Percentiles rank a stretch among this genome's conserved stretches.
phyloP scores from a whole-genome alignment of 2,329 filamentous ascomycete species.

The Cladophialophora chaetospira region DNA sequence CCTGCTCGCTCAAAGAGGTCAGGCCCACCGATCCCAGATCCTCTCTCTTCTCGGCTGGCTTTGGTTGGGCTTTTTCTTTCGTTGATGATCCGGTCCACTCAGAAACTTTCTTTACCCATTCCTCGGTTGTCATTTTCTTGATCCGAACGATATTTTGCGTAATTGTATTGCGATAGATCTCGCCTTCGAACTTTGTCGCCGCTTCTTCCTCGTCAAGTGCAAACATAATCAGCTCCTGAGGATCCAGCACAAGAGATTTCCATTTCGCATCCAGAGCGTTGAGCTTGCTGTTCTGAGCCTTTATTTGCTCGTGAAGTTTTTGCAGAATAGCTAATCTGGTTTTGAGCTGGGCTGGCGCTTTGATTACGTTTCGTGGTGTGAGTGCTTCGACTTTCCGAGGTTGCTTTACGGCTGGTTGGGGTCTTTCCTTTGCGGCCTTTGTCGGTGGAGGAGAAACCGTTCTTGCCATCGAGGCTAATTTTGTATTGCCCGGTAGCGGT shows the following conservation, averaged over 20 bases:
- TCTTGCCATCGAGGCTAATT: constrained; percentile 23
- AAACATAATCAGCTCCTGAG: constrained; percentile 49
- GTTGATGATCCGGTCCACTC: constrained; percentile 30
- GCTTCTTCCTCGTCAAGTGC: constrained; percentile 68
- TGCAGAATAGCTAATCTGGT: constrained; percentile 46
- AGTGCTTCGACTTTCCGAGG: constrained; percentile 43
- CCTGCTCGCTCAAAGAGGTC: constrained; percentile 63
- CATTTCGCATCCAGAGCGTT: constrained; percentile 38
- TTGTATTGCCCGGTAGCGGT: neutral
- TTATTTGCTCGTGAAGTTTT: constrained; percentile 49
- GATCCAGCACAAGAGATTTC: constrained; percentile 40
- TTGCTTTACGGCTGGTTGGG: constrained; percentile 30
- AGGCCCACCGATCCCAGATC: constrained; percentile 52
- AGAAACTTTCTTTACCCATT: constrained; percentile 70
- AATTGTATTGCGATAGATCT: constrained; percentile 80
- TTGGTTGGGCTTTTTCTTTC: constrained; percentile 13
- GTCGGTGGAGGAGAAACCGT: constrained; percentile 24
- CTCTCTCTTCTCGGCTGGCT: neutral
- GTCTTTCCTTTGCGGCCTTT: neutral
- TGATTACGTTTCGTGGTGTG: constrained; percentile 49
- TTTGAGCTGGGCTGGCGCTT: constrained; percentile 46
- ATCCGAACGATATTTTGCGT: constrained; percentile 77
- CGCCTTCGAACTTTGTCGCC: constrained; percentile 58
- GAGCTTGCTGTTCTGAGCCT: constrained; percentile 43
- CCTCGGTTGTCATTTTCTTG: constrained; percentile 70